A percentile compares a stretch with the other conserved stretches of the same genome.
Conservation (phyloP, 2,329 filamentous ascomycete genomes). For the Diaporthe citriasiana region DNA sequence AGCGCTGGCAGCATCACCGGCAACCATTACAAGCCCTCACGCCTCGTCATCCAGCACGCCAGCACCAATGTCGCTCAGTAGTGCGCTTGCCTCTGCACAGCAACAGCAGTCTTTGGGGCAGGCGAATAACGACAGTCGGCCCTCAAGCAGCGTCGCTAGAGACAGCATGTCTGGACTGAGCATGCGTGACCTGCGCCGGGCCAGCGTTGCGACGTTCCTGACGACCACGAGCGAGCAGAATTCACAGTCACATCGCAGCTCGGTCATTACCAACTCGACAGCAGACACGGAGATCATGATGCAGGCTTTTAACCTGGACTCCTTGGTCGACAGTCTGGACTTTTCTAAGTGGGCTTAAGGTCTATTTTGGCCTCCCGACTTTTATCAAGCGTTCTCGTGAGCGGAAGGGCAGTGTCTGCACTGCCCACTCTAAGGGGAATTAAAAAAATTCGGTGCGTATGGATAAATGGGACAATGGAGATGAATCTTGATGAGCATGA, state of each 20-base stretch:
- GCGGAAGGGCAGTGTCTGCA: background rate
- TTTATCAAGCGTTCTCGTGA: background rate
- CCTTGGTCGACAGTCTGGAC: constrained; percentile 62
- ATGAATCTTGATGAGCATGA: constrained; percentile 29
- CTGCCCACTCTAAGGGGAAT: background rate
- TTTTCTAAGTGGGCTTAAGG: constrained; percentile 65
- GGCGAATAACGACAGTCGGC: constrained; percentile 52
- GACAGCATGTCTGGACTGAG: constrained; percentile 69
- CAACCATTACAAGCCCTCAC: constrained; percentile 46
- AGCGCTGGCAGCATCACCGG: constrained; percentile 50
- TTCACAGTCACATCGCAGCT: constrained; percentile 67
- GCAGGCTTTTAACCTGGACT: constrained; percentile 52
- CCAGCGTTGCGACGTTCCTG: constrained; percentile 77
- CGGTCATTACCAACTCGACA: constrained; percentile 67
- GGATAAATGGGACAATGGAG: constrained; percentile 2
- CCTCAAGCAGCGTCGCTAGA: constrained; percentile 63
- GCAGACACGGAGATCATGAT: constrained; percentile 67
- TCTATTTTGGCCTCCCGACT: background rate
- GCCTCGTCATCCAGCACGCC: constrained; percentile 12
- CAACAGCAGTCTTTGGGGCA: constrained; percentile 44
- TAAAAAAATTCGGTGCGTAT: background rate
- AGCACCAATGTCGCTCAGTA: constrained; percentile 39
- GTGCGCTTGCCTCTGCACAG: constrained; percentile 43
- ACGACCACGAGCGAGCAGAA: constrained; percentile 68
- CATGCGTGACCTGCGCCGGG: constrained; percentile 61